Percentiles rank a stretch among this genome's conserved stretches.
Conservation (phyloP, 192 early-diverging fungal genomes). For the Allomyces arbusculus region DNA sequence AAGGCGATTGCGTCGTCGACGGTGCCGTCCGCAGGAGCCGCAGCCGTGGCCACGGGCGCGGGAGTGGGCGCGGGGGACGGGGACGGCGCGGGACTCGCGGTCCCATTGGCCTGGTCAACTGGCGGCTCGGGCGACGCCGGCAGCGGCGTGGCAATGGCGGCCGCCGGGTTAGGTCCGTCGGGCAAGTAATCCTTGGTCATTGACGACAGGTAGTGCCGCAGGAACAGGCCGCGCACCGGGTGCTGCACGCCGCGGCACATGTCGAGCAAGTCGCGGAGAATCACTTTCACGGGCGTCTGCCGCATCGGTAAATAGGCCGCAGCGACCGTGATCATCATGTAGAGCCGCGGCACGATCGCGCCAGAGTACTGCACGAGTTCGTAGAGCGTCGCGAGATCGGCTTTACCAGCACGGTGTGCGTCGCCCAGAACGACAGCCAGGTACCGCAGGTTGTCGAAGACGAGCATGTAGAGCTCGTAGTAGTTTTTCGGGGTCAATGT, state of each 20-base stretch:
- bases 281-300: slow-evolving; percentile 79
- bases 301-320: slow-evolving; percentile 86
- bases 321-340: slow-evolving; percentile 98
- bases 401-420: slow-evolving; percentile 60
- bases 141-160: not conserved
- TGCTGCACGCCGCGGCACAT: slow-evolving; percentile 98
- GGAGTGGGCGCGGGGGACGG: not conserved
- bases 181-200: slow-evolving; percentile 94
- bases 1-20: slow-evolving; percentile 86
- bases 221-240: slow-evolving; percentile 87
- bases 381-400: slow-evolving; percentile 82
- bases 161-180: slow-evolving; percentile 19
- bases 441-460: slow-evolving; percentile 92
- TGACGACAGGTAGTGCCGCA: slow-evolving; percentile 83
- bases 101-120: not conserved
- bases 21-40: slow-evolving; percentile 34
- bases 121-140: not conserved
- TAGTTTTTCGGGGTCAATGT: slow-evolving; percentile 91
- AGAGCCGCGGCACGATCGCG: slow-evolving; percentile 94
- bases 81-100: not conserved
- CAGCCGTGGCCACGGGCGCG: not conserved
- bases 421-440: slow-evolving; percentile 78
- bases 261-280: slow-evolving; percentile 98
- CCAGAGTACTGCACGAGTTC: slow-evolving; percentile 96
- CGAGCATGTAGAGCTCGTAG: slow-evolving; percentile 99